Base-by-base conservation (phyloP, 352 stramenopile genomes). In the Phytophthora constricta region DNA sequence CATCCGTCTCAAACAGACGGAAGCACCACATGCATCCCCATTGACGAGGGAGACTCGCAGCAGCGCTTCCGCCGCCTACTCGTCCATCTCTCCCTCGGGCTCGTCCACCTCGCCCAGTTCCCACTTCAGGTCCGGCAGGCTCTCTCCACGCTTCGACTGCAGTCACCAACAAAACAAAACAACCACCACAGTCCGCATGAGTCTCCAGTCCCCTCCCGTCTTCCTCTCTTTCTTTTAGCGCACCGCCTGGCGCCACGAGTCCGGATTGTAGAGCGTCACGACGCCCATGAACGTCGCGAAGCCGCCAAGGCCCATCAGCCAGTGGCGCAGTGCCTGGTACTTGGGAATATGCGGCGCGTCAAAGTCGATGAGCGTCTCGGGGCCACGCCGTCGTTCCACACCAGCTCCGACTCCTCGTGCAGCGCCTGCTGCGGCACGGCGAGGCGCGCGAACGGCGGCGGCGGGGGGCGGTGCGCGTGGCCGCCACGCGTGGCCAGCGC, bases 331-430 rank as follows among this genome's bases (percentile, higher is more conserved):
- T 31, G 88, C 88, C 26, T 77, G 75, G 63, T 82, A 90, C 70
- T 90, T 93, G 55, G 86, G 80, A 43, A 96, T 84, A 72, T 96
- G 88, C 63, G 88, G 84, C 57, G 88, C 86, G 62, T 96, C 88
- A 49, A 96, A 96, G 77, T 96, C 88, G 66, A 96, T 91, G 37
- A 96, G 72, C 71, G 87, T 93, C 80, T 96, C 86, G 88, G 88
- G 17, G 86, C 81, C 19, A 96, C 88, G 56, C 86, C 84, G 65
- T 96, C 88, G 70, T 92, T 93, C 88, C 88, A 96, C 54, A 96
- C 88, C 26, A 96, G 77, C 67, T 96, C 88, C 19, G 81, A 65
- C 39, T 94, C 80, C 61, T 95, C 84, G 62, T 91, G 85, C 42
- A 93, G 80, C 34, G 79, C 76, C 74, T 92, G 76, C 33, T 74